phyloP scores from a whole-genome alignment of 768 basidiomycete species.

The Mycena venus region DNA sequence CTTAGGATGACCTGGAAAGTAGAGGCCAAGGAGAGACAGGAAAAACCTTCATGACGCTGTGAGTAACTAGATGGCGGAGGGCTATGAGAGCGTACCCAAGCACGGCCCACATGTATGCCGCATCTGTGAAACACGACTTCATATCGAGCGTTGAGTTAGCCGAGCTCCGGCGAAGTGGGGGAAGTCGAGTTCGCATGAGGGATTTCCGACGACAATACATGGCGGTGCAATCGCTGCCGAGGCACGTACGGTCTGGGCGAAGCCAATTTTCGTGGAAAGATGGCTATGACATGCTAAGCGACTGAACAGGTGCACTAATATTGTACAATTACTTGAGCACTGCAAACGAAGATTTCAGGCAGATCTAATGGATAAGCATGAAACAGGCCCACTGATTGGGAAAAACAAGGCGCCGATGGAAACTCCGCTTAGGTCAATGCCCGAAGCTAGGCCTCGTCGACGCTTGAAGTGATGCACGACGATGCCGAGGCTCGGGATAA shows the following conservation, averaged over 20 bases:
- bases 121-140: background rate
- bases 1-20: background rate
- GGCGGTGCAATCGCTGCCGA: background rate
- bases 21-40: background rate
- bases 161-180: too few relatives aligned
- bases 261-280: background rate
- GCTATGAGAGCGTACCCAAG: too few relatives aligned
- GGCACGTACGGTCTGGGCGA: background rate
- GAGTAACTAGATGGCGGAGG: too few relatives aligned
- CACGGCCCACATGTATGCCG: background rate
- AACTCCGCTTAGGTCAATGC: slow-evolving; percentile 7
- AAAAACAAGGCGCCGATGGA: background rate
- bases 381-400: slow-evolving; percentile 17
- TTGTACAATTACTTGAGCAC: too few relatives aligned
- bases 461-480: slow-evolving; percentile 12
- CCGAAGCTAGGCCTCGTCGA: background rate
- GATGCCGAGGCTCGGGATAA: background rate
- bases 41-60: too few relatives aligned
- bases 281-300: background rate
- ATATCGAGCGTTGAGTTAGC: too few relatives aligned
- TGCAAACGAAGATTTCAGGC: background rate
- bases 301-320: too few relatives aligned
- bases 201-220: background rate
- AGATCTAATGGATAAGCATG: too few relatives aligned
- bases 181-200: background rate